Conservation (phyloP, 257 asterid genomes). For the Anisodus tanguticus region DNA sequence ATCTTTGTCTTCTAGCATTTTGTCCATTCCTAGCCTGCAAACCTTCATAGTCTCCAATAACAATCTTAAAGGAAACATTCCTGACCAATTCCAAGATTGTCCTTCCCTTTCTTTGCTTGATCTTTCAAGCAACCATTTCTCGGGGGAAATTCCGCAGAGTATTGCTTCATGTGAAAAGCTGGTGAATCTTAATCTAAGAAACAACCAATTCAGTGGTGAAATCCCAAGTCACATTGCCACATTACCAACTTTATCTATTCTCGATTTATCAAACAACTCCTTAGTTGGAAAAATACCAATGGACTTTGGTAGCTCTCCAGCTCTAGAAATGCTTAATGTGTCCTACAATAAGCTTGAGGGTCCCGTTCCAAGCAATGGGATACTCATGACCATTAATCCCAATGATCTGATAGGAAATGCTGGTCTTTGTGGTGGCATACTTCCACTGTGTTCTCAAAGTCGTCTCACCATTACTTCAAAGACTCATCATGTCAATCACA, state of each 20-base stretch:
- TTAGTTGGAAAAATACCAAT: constrained; percentile 69
- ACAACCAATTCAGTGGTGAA: constrained; percentile 64
- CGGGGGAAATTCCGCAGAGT: constrained; percentile 66
- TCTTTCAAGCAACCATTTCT: constrained; percentile 63
- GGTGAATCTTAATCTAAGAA: constrained; percentile 59
- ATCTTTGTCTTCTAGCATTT: constrained; percentile 56
- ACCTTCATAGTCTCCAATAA: constrained; percentile 62
- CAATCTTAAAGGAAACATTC: constrained; percentile 60
- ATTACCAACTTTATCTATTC: constrained; percentile 63
- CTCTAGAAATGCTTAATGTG: constrained; percentile 70
- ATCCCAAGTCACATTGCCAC: constrained; percentile 64
- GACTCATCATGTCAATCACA: constrained; percentile 51
- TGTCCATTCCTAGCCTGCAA: constrained; percentile 64
- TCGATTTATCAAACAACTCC: constrained; percentile 70
- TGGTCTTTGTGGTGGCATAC: constrained; percentile 76
- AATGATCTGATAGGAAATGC: constrained; percentile 65
- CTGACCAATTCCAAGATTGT: constrained; percentile 66
- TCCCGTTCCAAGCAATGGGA: constrained; percentile 69
- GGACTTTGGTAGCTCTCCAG: constrained; percentile 66
- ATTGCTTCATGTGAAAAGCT: constrained; percentile 68
- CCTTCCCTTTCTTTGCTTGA: constrained; percentile 66
- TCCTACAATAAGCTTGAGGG: constrained; percentile 74
- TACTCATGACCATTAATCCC: constrained; percentile 61
- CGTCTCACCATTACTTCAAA: constrained; percentile 33
- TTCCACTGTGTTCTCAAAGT: constrained; percentile 59